A percentile compares a stretch with the other conserved stretches of the same genome.
phyloP scores from a whole-genome alignment of 2,329 filamentous ascomycete species.

The Clarireedia homoeocarpa region DNA sequence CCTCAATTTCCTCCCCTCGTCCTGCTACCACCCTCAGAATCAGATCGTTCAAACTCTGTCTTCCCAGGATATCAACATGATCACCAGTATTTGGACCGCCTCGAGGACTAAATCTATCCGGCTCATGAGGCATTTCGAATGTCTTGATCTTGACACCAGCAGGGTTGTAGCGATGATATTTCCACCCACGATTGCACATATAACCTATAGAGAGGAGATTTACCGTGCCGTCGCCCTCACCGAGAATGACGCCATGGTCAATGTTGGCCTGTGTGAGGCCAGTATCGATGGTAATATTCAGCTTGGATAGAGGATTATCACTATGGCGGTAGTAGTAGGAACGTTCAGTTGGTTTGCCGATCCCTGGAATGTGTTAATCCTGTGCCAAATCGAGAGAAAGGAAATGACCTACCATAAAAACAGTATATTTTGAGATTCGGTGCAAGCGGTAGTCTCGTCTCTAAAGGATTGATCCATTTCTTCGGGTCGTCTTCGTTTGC shows the following conservation, averaged over 20 bases:
- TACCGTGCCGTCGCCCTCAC: slow-evolving; percentile 93
- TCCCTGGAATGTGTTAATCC: slow-evolving; percentile 33
- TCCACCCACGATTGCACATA: slow-evolving; percentile 96
- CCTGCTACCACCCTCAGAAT: slow-evolving; percentile 82
- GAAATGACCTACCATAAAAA: slow-evolving; percentile 62
- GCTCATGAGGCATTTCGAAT: slow-evolving; percentile 95
- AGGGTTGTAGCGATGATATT: slow-evolving; percentile 88
- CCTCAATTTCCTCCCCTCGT: slow-evolving; percentile 68
- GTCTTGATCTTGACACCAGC: slow-evolving; percentile 73
- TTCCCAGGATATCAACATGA: slow-evolving; percentile 91
- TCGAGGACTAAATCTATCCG: slow-evolving; percentile 81
- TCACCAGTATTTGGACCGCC: slow-evolving; percentile 68
- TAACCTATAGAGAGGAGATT: slow-evolving; percentile 88
- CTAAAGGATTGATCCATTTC: slow-evolving; percentile 95
- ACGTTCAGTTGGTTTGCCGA: slow-evolving; percentile 88
- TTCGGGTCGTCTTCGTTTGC: slow-evolving; percentile 65
- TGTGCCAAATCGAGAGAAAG: background rate
- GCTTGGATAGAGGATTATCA: slow-evolving; percentile 54
- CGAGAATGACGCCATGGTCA: slow-evolving; percentile 90
- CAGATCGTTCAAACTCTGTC: slow-evolving; percentile 83
- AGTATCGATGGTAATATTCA: slow-evolving; percentile 70
- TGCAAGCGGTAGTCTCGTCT: slow-evolving; percentile 77
- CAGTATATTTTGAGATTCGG: slow-evolving; percentile 92
- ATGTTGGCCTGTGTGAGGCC: slow-evolving; percentile 49
- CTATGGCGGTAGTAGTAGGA: slow-evolving; percentile 78